phyloP scores from a whole-genome alignment of 768 basidiomycete species.

The Lanmaoa pseudosensibilis region DNA sequence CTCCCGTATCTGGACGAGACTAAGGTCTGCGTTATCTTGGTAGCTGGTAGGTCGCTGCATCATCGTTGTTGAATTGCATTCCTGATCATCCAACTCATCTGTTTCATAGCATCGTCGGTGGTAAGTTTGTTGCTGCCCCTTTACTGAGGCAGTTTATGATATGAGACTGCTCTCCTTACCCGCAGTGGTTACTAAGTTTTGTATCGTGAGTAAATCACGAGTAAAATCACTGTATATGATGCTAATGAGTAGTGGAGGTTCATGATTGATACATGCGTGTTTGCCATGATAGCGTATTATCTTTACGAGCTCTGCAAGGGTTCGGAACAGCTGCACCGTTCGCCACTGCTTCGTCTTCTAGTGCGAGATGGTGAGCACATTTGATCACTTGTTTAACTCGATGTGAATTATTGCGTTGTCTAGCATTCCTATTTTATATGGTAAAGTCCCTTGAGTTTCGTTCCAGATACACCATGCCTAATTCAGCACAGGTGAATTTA shows the following conservation, averaged over 20 bases:
- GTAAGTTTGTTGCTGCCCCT: not conserved
- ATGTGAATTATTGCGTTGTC: not conserved
- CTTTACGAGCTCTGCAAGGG: not conserved
- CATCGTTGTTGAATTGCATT: not conserved
- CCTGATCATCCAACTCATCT: not conserved
- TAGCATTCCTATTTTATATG: conserved; percentile 4
- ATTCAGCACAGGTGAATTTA: not conserved
- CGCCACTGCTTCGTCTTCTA: conserved; percentile 4
- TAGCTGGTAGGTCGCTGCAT: not conserved
- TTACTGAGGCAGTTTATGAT: not conserved
- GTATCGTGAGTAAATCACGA: not conserved
- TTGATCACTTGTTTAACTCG: not conserved
- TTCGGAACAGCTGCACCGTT: not conserved
- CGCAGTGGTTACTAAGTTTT: conserved; percentile 3
- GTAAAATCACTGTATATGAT: not conserved
- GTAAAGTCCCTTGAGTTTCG: not conserved
- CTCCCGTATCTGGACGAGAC: conserved; percentile 1
- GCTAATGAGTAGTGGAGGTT: not conserved
- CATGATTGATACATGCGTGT: not conserved
- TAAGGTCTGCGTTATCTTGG: not conserved
- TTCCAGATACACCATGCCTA: not conserved
- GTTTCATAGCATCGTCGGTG: not conserved
- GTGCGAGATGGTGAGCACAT: conserved; percentile 10
- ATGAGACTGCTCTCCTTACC: not conserved
- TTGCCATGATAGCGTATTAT: conserved; percentile 2